Base-by-base conservation (phyloP, 2,329 filamentous ascomycete species). In the Alternaria ventricosa region DNA sequence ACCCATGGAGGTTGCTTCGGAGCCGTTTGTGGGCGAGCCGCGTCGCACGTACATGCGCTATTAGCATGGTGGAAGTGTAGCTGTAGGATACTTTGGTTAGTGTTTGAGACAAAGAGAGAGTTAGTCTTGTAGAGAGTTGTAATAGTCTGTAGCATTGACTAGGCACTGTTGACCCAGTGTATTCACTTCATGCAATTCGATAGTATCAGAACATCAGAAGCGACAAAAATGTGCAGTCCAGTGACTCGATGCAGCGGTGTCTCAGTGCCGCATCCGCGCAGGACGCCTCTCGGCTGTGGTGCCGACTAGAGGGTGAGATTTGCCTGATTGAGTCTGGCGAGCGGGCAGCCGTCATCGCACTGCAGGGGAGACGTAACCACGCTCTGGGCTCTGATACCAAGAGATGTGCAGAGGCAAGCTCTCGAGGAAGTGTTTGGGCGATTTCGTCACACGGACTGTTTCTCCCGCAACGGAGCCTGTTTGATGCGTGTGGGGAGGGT, bases 1-100 rank as follows among this genome's bases (percentile, higher is more conserved):
- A 27, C 69, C 68, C 5, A 60, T 73, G 33, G 75, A 78, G 49
- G 59, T 70, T 13, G 71, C 61, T n/a, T 72, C 71, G 36, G 78
- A 79, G 45, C 56, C 61, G 4, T 79, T 75, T 55, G 66, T 65
- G 11, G 72, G 71, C 33, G 73, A 77, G 49, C 64, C 75, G 55
- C 75, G 77, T 60, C 71, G 76, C 57, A 72, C 80, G 47, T 79
- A 73, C 61, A 77, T 78, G 46, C 75, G 79, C 36, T 81, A 80
- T 56, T 80, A 63, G 25, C 8, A 18, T 30, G 49, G 15, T n/a
- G 20, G 30, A 25, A 46, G 41, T 45, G 45, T 18, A 30, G 11
- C 15, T 51, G 44, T 50, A 60, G 30, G 51, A 65, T 57, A 57
- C 20, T 3, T 25, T 43, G 43, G 33, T 62, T 59, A 56, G 36